Base-by-base conservation (phyloP, 2,329 filamentous ascomycete genomes). In the Myriosclerotinia curreyana region DNA sequence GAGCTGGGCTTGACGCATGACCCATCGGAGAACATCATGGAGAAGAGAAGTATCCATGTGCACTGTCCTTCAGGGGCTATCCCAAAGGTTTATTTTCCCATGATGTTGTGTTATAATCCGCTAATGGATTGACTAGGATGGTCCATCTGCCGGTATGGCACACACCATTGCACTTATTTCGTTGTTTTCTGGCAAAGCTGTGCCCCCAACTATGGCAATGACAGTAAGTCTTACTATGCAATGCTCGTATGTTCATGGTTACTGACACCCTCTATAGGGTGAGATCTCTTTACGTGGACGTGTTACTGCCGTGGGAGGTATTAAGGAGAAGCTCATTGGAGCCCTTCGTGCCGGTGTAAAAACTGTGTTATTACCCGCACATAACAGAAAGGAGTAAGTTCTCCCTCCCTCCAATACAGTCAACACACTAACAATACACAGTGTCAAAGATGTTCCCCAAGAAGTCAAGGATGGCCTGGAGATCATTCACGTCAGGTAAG, bases 301-400 rank as follows among this genome's bases (percentile, higher is more conserved):
- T 69, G 90, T 99, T 64, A 91, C 95, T 77, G 92, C 94, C 34
- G 95, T 99, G 44, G 95, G 95, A 61, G 95, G 95, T 22, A 98
- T 99, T 79, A 97, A 98, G 79, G 94, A 99, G 84, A 99, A 99
- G 77, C 82, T 98, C 61, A 98, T 99, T 74, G 95, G 95, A 28
- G 95, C 95, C 11, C 81, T 96, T 74, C 85, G 94, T 63, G 95
- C 95, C 2, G 95, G 95, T 36, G 94, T 99, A 67, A 96, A 96
- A 82, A 94, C 91, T 40, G 94, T 99, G 9, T 76, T 99, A 66
- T 80, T 99, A 9, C 95, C 95, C 3, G 84, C 88, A 40, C 89
- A 91, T 70, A 99, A 99, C 76, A 84, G 88, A 68, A 98, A 98
- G 78, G 95, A 99, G 73, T 73, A 70, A 69, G 71, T 54, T 48